A percentile compares a stretch with the other conserved stretches of the same genome.
Evolutionary conservation across 2,329 filamentous ascomycete genomes (phyloP).

Genomic region (Leptographium wingfieldii): DNA sequence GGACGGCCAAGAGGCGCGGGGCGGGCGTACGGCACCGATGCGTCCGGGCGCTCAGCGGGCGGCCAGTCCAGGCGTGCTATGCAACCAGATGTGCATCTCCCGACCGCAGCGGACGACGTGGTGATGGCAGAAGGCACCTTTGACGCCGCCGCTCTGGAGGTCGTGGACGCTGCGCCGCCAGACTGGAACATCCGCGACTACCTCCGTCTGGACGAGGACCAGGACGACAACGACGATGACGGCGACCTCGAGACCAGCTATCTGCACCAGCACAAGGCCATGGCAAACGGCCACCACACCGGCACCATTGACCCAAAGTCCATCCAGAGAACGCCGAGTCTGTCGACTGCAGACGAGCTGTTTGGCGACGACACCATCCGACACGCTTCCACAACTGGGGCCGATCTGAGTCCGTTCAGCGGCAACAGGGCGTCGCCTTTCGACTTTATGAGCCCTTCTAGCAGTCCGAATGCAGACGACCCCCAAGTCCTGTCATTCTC

Average conservation of each 20-base stretch:
- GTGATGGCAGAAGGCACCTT: constrained; percentile 21
- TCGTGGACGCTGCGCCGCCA: constrained; percentile 6
- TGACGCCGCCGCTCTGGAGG: background rate
- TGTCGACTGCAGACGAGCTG: constrained; percentile 2
- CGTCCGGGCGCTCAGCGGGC: background rate
- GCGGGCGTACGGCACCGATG: background rate
- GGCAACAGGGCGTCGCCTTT: constrained; percentile 8
- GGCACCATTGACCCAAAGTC: constrained; percentile 23
- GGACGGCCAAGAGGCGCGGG: constrained; percentile 17
- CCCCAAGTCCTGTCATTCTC: background rate
- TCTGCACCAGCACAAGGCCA: background rate
- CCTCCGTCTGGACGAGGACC: constrained; percentile 26
- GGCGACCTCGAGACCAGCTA: background rate
- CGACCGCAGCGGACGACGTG: constrained; percentile 18
- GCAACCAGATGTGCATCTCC: background rate
- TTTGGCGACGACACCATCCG: constrained; percentile 14
- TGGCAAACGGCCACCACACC: constrained; percentile 9
- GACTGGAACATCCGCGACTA: constrained; percentile 28
- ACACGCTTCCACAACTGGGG: background rate
- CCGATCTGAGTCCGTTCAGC: constrained; percentile 9
- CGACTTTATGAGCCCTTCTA: constrained; percentile 46
- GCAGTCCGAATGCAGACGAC: constrained; percentile 34
- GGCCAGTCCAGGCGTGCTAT: background rate
- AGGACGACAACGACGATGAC: constrained; percentile 21
- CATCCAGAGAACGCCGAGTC: constrained; percentile 11